phyloP scores from a whole-genome alignment of 805 yeast species.

The Priceomyces medius region DNA sequence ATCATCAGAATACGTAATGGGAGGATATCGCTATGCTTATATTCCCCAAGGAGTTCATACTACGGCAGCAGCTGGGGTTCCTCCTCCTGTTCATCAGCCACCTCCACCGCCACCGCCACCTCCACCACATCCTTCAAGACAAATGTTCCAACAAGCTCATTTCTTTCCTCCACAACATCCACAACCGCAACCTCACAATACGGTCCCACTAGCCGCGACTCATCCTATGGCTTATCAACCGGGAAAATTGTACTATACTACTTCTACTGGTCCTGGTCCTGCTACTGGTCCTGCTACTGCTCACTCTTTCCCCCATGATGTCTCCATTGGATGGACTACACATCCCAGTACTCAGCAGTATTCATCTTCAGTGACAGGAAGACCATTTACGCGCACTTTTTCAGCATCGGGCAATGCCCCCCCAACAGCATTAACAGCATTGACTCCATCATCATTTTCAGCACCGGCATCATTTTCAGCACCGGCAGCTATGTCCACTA shows the following conservation, averaged over 20 bases:
- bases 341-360: neutral
- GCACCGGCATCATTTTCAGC: neutral
- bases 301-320: neutral
- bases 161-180: neutral
- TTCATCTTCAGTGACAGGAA: neutral
- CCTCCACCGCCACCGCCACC: constrained; percentile 1
- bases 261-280: neutral
- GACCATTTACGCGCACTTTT: neutral
- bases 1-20: constrained; percentile 12
- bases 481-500: neutral
- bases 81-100: neutral
- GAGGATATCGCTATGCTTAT: constrained; percentile 19
- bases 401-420: neutral
- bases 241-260: constrained; percentile 1
- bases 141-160: neutral
- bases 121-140: neutral
- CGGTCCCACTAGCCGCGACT: neutral
- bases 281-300: neutral
- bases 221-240: neutral
- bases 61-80: neutral
- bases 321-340: neutral
- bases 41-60: constrained; percentile 4
- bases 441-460: constrained; percentile 4
- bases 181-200: neutral
- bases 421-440: neutral